Evolutionary conservation across 129 eudicot species (phyloP).

Genomic region (Helianthus tuberosus): DNA sequence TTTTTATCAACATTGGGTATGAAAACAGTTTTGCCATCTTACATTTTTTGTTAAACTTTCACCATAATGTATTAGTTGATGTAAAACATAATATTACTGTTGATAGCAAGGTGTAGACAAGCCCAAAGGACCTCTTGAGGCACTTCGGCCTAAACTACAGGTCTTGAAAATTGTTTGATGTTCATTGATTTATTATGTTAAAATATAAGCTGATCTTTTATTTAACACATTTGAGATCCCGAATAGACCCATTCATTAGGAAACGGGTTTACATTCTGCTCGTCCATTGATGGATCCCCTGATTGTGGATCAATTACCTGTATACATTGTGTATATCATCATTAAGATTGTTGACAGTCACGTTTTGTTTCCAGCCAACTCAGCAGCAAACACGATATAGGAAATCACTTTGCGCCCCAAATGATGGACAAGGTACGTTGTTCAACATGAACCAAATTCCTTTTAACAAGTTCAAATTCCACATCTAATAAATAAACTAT

Average conservation of each 20-base stretch:
- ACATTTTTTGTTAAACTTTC: not conserved
- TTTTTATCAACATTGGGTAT: too few species aligned
- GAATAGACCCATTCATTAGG: not conserved
- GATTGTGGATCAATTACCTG: conserved; percentile 8
- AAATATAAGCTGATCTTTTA: not conserved
- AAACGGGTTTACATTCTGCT: conserved; percentile 1
- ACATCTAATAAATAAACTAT: not conserved
- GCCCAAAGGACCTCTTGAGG: conserved; percentile 98
- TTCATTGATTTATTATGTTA: not conserved
- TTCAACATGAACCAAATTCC: not conserved
- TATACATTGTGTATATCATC: not conserved
- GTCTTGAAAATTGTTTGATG: conserved; percentile 36
- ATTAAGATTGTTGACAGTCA: conserved; percentile 8
- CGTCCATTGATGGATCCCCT: conserved; percentile 2
- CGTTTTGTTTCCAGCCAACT: conserved; percentile 65
- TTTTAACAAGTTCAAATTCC: not conserved
- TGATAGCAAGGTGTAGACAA: conserved; percentile 91
- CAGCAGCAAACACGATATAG: conserved; percentile 95
- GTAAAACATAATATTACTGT: conserved; percentile 19
- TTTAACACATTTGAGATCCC: not conserved
- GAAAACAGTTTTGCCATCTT: too few species aligned
- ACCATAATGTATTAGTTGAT: not conserved
- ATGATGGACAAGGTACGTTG: conserved; percentile 77
- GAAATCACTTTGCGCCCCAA: conserved; percentile 91
- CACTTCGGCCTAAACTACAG: conserved; percentile 97